Percentiles rank a stretch among this genome's conserved stretches.
Conservation (phyloP, 2,329 filamentous ascomycete species). For the Xylaria sp. region DNA sequence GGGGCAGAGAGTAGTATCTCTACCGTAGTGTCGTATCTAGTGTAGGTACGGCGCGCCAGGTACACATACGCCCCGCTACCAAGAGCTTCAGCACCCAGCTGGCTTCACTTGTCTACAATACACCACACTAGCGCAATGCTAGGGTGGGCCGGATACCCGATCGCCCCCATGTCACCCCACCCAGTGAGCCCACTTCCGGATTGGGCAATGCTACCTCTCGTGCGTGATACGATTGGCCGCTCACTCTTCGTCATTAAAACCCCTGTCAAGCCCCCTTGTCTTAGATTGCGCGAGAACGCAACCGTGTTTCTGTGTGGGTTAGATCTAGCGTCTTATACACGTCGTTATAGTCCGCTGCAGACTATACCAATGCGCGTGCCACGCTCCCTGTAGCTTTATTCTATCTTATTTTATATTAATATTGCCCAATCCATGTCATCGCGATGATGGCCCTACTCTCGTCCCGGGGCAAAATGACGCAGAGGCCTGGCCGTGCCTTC, state of each 20-base stretch:
- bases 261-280: slow-evolving; percentile 33
- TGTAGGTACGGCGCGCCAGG: background rate
- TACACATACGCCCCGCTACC: background rate
- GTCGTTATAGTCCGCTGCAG: background rate
- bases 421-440: slow-evolving; percentile 4
- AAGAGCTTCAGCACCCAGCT: background rate
- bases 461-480: slow-evolving; percentile 14
- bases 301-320: slow-evolving; percentile 17
- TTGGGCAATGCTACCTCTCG: slow-evolving; percentile 40
- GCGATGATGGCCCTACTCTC: slow-evolving; percentile 17
- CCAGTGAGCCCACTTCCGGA: slow-evolving; percentile 35
- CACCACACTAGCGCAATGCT: background rate
- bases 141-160: slow-evolving; percentile 29
- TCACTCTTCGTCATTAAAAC: slow-evolving; percentile 28
- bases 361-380: background rate
- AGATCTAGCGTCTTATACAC: slow-evolving; percentile 24
- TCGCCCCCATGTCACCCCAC: slow-evolving; percentile 18
- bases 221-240: slow-evolving; percentile 40
- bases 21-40: background rate
- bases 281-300: slow-evolving; percentile 38
- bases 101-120: background rate
- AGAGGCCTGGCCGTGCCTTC: background rate
- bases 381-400: slow-evolving; percentile 13
- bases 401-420: background rate
- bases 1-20: background rate